phyloP scores from a whole-genome alignment of 1,284 basidiomycete species.

The Cryptococcus deneoformans region DNA sequence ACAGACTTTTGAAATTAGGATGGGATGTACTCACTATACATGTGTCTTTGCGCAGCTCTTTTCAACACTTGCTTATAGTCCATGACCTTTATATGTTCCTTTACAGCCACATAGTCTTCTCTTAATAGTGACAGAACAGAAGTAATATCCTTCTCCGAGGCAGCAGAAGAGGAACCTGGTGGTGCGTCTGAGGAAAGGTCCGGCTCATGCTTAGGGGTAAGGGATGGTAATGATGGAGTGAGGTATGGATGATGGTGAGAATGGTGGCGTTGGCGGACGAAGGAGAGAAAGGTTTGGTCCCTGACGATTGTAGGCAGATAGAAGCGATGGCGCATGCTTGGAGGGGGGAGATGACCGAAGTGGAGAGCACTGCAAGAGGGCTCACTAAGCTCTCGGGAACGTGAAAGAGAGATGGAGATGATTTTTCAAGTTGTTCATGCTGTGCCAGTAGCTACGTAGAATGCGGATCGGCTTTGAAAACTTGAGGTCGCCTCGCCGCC shows the following conservation, averaged over 20 bases:
- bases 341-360: too few relatives aligned
- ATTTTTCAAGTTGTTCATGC: too few relatives aligned
- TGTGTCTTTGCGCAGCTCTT: slow-evolving; percentile 17
- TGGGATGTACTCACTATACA: slow-evolving; percentile 31
- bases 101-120: slow-evolving; percentile 27
- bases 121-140: slow-evolving; percentile 20
- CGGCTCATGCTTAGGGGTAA: not conserved
- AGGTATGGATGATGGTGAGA: not conserved
- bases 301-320: too few relatives aligned
- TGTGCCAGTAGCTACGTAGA: too few relatives aligned
- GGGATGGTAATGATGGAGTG: not conserved
- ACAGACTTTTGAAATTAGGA: not conserved
- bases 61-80: slow-evolving; percentile 25
- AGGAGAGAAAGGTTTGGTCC: too few relatives aligned
- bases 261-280: too few relatives aligned
- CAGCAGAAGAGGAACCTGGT: not conserved
- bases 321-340: too few relatives aligned
- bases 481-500: too few relatives aligned
- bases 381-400: too few relatives aligned
- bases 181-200: not conserved
- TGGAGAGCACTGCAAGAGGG: too few relatives aligned
- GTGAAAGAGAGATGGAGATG: too few relatives aligned
- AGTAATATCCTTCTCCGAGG: not conserved
- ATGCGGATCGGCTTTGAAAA: too few relatives aligned
- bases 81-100: slow-evolving; percentile 26